Evolutionary conservation across 768 basidiomycete species (phyloP), one percentile per base, ranked within the genome.

Genomic region (Lentinus tigrinus): DNA sequence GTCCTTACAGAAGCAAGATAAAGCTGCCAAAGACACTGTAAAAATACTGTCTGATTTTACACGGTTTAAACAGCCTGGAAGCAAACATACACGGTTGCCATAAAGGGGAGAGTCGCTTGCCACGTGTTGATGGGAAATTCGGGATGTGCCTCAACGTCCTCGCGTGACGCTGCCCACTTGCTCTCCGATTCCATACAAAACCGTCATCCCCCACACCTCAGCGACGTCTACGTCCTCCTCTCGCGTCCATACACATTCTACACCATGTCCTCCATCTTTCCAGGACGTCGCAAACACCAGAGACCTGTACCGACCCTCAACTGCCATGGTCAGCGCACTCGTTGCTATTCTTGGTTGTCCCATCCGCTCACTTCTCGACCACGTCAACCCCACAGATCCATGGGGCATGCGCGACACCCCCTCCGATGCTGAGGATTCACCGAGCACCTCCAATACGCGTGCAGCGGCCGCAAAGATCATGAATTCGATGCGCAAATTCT

Each of bases 391-490:
- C 9, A 24, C 26, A 57, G 60, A 61, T 47, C 34, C 52, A 26
- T 61, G 60, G 60, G 47, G 52, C 1, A 10, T 49, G 19, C 24
- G 39, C 9, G 39, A 36, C 13, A 21, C 39, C 19, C 0, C 6
- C 49, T 3, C 9, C 21, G 4, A 16, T n/a, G n/a, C 54, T 9
- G 58, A 47, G 4, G 48, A 23, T 4, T 53, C 24, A 21, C 43
- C 61, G 36, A 57, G 63, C 48, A 55, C 57, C 19, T 61, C 62
- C 6, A 52, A 19, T 34, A 37, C 61, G 13, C 59, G 61, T 17
- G 53, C 52, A 1, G 48, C 65, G 4, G 61, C 65, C 1, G 49
- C 54, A n/a, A 64, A 55, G 51, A 60, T 67, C 54, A 57, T 67
- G 56, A 60, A 54, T 39, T 50, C 55, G 2, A 54, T 67, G 59